Conservation (phyloP, 2,329 filamentous ascomycete species). For the Ceratocystis diversiconidia region DNA sequence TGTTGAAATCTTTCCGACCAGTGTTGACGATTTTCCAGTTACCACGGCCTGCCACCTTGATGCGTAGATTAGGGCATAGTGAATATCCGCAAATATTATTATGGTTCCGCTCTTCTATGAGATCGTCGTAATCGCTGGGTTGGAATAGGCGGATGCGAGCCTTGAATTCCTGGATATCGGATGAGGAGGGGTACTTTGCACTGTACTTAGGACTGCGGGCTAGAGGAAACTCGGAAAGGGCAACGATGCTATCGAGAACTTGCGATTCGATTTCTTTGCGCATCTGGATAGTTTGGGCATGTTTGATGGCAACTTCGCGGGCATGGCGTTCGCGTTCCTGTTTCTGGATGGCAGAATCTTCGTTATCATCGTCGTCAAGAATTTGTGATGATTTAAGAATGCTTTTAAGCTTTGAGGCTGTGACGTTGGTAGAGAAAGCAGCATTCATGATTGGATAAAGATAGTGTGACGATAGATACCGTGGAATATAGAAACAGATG, state of each 20-base stretch:
- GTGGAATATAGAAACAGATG: neutral
- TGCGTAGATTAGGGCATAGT: slow-evolving; percentile 55
- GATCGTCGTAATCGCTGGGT: slow-evolving; percentile 74
- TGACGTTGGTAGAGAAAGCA: slow-evolving; percentile 8
- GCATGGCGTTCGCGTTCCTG: slow-evolving; percentile 25
- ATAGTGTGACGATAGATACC: neutral
- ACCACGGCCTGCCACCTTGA: slow-evolving; percentile 40
- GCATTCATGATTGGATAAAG: slow-evolving; percentile 10
- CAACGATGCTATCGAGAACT: slow-evolving; percentile 59
- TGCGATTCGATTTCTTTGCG: slow-evolving; percentile 63
- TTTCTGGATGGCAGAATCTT: neutral
- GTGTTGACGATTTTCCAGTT: slow-evolving; percentile 52
- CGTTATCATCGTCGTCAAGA: slow-evolving; percentile 20
- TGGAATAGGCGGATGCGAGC: slow-evolving; percentile 58
- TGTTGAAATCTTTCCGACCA: slow-evolving; percentile 42
- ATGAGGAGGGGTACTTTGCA: slow-evolving; percentile 36
- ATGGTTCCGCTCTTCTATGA: slow-evolving; percentile 80
- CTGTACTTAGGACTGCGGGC: slow-evolving; percentile 24
- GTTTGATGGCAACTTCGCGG: slow-evolving; percentile 57
- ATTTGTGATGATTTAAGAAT: slow-evolving; percentile 44
- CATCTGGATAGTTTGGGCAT: slow-evolving; percentile 69
- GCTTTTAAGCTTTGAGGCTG: slow-evolving; percentile 32
- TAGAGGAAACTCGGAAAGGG: slow-evolving; percentile 48
- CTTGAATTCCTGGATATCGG: slow-evolving; percentile 53
- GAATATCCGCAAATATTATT: slow-evolving; percentile 70